Conservation (phyloP, 139 green algal genomes). For the Haematococcus sp. region DNA sequence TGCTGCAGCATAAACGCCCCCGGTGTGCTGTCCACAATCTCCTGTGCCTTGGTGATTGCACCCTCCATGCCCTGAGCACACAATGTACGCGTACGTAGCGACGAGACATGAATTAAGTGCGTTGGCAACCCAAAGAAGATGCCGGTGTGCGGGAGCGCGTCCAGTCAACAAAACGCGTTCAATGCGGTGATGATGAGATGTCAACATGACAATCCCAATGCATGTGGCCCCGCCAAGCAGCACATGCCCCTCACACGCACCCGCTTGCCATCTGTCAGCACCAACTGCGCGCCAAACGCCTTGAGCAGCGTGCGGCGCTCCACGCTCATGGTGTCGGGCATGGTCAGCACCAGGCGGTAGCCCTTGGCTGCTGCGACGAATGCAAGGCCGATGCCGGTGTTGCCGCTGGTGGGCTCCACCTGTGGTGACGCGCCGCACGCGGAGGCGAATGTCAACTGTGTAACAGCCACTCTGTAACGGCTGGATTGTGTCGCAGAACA, state of each 20-base stretch:
- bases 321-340: constrained; percentile 85
- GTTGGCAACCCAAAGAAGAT: too few relatives aligned
- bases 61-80: constrained; percentile 79
- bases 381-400: constrained; percentile 90
- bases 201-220: too few relatives aligned
- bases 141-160: too few relatives aligned
- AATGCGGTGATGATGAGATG: too few relatives aligned
- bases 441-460: too few relatives aligned
- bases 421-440: not conserved
- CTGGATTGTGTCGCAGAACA: too few relatives aligned
- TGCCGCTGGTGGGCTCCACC: constrained; percentile 22
- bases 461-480: too few relatives aligned
- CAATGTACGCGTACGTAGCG: too few relatives aligned
- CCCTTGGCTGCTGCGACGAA: constrained; percentile 92
- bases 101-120: too few relatives aligned
- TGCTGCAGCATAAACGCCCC: constrained; percentile 93
- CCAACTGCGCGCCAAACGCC: constrained; percentile 85
- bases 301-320: constrained; percentile 88
- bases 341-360: constrained; percentile 58
- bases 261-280: constrained; percentile 70
- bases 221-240: too few relatives aligned
- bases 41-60: constrained; percentile 86
- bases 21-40: constrained; percentile 65
- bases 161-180: too few relatives aligned
- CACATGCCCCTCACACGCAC: not conserved